phyloP scores from a whole-genome alignment of 805 yeast genomes.

The Pichia thaimueangensis region DNA sequence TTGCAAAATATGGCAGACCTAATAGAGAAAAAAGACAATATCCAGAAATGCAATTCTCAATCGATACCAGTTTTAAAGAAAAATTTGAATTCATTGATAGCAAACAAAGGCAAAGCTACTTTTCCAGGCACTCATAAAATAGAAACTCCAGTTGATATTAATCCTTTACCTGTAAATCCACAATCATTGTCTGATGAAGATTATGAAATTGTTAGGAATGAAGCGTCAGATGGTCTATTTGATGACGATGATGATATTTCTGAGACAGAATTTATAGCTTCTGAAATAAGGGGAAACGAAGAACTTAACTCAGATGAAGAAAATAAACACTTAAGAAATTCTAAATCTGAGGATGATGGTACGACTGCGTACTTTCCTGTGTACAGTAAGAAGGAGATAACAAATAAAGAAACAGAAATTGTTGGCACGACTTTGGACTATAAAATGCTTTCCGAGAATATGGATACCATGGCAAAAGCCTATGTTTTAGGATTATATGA shows the following conservation, averaged over 20 bases:
- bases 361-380: too few relatives aligned
- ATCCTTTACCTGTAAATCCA: slow-evolving; percentile 16
- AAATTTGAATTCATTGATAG: slow-evolving; percentile 13
- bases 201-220: slow-evolving; percentile 19
- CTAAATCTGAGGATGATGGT: background rate
- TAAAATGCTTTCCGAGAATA: slow-evolving; percentile 35
- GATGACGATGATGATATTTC: slow-evolving; percentile 17
- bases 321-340: background rate
- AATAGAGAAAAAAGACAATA: background rate
- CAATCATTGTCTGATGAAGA: slow-evolving; percentile 16
- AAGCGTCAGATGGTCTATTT: slow-evolving; percentile 15
- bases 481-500: slow-evolving; percentile 55
- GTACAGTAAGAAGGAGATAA: too few relatives aligned
- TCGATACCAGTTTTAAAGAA: slow-evolving; percentile 3
- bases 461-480: slow-evolving; percentile 56
- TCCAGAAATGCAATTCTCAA: background rate
- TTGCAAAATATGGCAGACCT: slow-evolving; percentile 2
- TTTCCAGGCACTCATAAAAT: slow-evolving; percentile 4
- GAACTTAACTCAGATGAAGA: background rate
- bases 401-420: slow-evolving; percentile 10
- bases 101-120: background rate
- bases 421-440: slow-evolving; percentile 35
- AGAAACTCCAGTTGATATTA: slow-evolving; percentile 16
- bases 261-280: slow-evolving; percentile 5
- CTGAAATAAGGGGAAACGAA: background rate